Evolutionary conservation across 176 grass and related monocot genomes (phyloP).

Genomic region (Phoenix roebelenii): DNA sequence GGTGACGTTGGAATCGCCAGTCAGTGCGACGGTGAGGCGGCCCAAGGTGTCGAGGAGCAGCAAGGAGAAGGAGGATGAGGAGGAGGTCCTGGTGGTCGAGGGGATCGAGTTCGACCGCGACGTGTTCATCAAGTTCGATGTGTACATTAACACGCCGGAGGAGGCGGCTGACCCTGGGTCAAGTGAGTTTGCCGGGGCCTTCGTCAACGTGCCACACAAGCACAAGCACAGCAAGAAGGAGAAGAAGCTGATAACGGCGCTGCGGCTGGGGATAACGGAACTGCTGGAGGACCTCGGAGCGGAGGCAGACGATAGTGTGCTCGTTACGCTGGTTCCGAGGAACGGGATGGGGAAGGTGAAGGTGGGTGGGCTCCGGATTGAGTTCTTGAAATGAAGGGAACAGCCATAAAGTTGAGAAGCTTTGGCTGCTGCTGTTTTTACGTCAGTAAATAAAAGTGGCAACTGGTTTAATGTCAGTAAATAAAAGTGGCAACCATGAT

Average conservation of each 20-base stretch:
- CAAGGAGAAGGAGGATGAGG: slow-evolving; percentile 39
- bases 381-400: slow-evolving; percentile 16
- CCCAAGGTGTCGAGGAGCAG: slow-evolving; percentile 28
- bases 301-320: slow-evolving; percentile 30
- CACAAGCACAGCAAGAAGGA: slow-evolving; percentile 2
- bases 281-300: slow-evolving; percentile 44
- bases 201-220: slow-evolving; percentile 40
- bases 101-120: slow-evolving; percentile 28
- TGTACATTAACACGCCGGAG: slow-evolving; percentile 29
- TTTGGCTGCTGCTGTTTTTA: too few relatives aligned
- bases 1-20: slow-evolving; percentile 14
- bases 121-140: slow-evolving; percentile 67
- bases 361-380: slow-evolving; percentile 32
- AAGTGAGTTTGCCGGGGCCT: slow-evolving; percentile 49
- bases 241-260: slow-evolving; percentile 18
- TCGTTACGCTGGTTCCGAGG: slow-evolving; percentile 53
- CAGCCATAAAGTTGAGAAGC: too few relatives aligned
- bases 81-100: slow-evolving; percentile 57
- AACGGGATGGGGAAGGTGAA: slow-evolving; percentile 23
- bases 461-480: too few relatives aligned
- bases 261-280: slow-evolving; percentile 52
- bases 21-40: slow-evolving; percentile 29
- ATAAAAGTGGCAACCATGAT: too few relatives aligned
- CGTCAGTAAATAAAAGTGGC: too few relatives aligned
- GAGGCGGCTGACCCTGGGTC: slow-evolving; percentile 5